Percentiles rank a stretch among this genome's conserved stretches.
phyloP scores from a whole-genome alignment of 495 filamentous ascomycete species.

The Hyaloscypha variabilis region DNA sequence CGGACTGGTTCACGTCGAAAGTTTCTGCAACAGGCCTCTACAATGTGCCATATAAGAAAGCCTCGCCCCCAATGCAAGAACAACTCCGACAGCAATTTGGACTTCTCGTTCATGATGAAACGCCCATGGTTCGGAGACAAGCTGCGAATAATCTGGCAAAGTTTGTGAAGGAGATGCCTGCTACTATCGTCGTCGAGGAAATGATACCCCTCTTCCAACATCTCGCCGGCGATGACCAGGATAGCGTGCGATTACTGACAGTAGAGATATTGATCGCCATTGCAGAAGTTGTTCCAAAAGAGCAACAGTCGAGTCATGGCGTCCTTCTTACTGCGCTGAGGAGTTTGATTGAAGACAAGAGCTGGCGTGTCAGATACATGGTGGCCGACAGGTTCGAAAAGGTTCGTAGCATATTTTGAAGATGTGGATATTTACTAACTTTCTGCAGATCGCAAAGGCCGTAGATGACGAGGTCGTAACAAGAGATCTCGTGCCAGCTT shows the following conservation, averaged over 20 bases:
- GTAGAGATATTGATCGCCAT: slow-evolving; percentile 97
- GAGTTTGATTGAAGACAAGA: slow-evolving; percentile 96
- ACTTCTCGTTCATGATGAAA: slow-evolving; percentile 94
- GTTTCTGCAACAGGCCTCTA: slow-evolving; percentile 97
- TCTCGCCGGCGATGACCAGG: slow-evolving; percentile 92
- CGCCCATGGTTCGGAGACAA: slow-evolving; percentile 97
- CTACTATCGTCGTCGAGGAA: slow-evolving; percentile 88
- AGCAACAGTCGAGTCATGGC: slow-evolving; percentile 94
- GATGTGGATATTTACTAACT: slow-evolving; percentile 16
- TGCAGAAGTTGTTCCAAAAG: slow-evolving; percentile 95
- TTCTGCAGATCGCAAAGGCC: slow-evolving; percentile 84
- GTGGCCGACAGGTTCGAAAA: slow-evolving; percentile 98
- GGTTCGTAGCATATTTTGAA: slow-evolving; percentile 48
- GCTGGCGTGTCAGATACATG: slow-evolving; percentile 99
- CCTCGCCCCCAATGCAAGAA: slow-evolving; percentile 81
- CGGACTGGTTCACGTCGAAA: slow-evolving; percentile 99
- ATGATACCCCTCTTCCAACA: slow-evolving; percentile 99
- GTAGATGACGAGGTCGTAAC: slow-evolving; percentile 96
- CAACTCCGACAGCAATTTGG: slow-evolving; percentile 87
- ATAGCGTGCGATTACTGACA: slow-evolving; percentile 93
- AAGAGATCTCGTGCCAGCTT: slow-evolving; percentile 92
- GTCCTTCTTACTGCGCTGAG: slow-evolving; percentile 88
- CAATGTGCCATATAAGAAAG: slow-evolving; percentile 87
- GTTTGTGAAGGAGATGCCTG: slow-evolving; percentile 94
- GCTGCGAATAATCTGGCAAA: slow-evolving; percentile 95